Evolutionary conservation across 805 yeast species (phyloP), one percentile per base, ranked within the genome.

Genomic region (Candida quercuum): DNA sequence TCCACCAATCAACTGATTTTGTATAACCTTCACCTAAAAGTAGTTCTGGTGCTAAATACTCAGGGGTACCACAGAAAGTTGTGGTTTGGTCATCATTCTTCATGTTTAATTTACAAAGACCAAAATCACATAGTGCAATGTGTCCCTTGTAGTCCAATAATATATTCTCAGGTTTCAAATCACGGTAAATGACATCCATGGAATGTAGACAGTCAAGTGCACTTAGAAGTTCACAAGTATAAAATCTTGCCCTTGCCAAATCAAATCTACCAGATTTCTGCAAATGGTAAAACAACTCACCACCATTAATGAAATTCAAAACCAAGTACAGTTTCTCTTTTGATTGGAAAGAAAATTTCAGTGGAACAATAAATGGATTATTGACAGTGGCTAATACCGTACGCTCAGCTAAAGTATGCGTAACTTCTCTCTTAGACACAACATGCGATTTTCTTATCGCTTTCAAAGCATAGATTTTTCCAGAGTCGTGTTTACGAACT

Each of bases 11-110:
- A 17, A 93, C 98, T 9, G 84, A 83, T 59, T 95, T 80, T 3
- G 98, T 88, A 61, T 93, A 93, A 2, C 98, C 98, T 57, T 86
- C 88, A 34, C 94, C 93, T 51, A 88, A 67, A 34, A 93, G 67
- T 49, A 93, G 68, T 62, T 93, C 99, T 1, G 99, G 99, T 1
- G 98, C 96, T 48, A 93, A 69, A 61, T 93, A 93, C 62, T 93
- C 98, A 1, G 98, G 98, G 0, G 99, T 93, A 28, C 99, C 99
- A 63, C 99, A 93, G 59, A 93, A 93, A 0, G 99, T 93, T 52
- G 82, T 83, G 1, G 87, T 81, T 61, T 85, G 85, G 52, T 88
- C 96, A 43, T 85, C 82, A 50, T 81, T 77, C 48, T 80, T 77
- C 99, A 93, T 93, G 66, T 93, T 87, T 52, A 93, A 75, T 64